Evolutionary conservation across 1,284 basidiomycete species (phyloP).

Genomic region (Trichosporon sp.): DNA sequence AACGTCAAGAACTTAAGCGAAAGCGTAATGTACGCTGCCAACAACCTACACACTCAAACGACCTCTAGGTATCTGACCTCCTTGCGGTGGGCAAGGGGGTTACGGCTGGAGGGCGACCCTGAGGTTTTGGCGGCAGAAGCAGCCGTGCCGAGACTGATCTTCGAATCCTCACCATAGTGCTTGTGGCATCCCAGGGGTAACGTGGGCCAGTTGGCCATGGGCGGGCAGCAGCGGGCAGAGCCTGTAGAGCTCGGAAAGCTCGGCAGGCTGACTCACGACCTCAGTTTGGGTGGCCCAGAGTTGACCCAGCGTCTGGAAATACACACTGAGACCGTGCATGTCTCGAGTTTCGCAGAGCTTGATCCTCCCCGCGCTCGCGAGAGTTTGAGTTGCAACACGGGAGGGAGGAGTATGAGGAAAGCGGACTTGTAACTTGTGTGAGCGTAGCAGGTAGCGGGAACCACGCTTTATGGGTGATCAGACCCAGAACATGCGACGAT

Average conservation of each 20-base stretch:
- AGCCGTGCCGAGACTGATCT: neutral
- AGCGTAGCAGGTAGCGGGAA: neutral
- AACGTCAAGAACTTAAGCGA: constrained; percentile 6
- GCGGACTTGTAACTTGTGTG: neutral
- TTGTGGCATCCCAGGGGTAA: neutral
- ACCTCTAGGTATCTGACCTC: neutral
- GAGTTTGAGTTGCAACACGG: constrained; percentile 17
- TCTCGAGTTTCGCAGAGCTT: constrained; percentile 15
- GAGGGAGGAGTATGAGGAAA: neutral
- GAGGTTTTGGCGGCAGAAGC: neutral
- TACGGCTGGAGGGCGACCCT: neutral
- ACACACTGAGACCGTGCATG: neutral
- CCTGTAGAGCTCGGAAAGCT: neutral
- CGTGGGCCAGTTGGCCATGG: neutral
- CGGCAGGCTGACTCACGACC: neutral
- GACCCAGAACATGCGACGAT: neutral
- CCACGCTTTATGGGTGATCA: neutral
- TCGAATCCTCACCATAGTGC: neutral
- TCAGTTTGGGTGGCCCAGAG: neutral
- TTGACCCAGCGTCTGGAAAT: neutral
- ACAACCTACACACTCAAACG: neutral
- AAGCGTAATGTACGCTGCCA: neutral
- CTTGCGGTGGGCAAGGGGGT: neutral
- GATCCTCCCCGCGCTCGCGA: neutral
- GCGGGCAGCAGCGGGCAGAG: neutral